phyloP scores from a whole-genome alignment of 2,329 filamentous ascomycete species.

The Corynespora cassiicola region DNA sequence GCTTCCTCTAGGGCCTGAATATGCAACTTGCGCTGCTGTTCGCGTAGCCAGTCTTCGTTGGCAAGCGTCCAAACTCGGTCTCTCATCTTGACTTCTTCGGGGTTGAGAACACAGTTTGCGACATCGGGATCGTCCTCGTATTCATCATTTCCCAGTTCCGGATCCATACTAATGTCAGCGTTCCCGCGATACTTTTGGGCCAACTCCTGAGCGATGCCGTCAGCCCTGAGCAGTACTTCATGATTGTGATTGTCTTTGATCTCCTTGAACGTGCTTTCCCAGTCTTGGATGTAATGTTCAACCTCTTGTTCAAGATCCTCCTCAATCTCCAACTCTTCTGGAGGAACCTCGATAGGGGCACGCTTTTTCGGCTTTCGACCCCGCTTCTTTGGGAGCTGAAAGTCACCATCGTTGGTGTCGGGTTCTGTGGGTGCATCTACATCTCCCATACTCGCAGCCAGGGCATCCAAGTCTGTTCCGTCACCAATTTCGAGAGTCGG shows the following conservation, averaged over 20 bases:
- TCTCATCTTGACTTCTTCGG: conserved; percentile 79
- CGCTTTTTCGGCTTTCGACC: conserved; percentile 42
- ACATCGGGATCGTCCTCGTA: conserved; percentile 93
- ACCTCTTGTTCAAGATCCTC: conserved; percentile 55
- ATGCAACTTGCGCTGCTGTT: conserved; percentile 83
- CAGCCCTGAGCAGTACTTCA: conserved; percentile 30
- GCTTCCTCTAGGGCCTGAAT: conserved; percentile 70
- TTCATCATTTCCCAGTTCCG: conserved; percentile 77
- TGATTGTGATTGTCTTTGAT: conserved; percentile 37
- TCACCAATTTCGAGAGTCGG: too few species aligned
- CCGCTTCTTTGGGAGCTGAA: conserved; percentile 47
- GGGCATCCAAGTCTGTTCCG: too few species aligned
- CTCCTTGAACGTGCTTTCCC: conserved; percentile 35
- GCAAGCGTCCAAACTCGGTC: conserved; percentile 93
- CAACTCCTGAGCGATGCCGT: conserved; percentile 35
- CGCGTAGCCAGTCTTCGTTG: conserved; percentile 91
- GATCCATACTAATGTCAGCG: conserved; percentile 34
- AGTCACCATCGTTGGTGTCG: too few species aligned
- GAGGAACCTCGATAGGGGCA: conserved; percentile 43
- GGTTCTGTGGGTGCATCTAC: too few species aligned
- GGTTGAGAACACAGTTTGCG: conserved; percentile 74
- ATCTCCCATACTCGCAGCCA: too few species aligned
- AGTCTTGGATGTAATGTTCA: conserved; percentile 39
- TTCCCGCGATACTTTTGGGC: conserved; percentile 31
- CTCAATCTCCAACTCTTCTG: conserved; percentile 56